Evolutionary conservation across 441 rosid species (phyloP).

Genomic region (Flueggea neowawraea): DNA sequence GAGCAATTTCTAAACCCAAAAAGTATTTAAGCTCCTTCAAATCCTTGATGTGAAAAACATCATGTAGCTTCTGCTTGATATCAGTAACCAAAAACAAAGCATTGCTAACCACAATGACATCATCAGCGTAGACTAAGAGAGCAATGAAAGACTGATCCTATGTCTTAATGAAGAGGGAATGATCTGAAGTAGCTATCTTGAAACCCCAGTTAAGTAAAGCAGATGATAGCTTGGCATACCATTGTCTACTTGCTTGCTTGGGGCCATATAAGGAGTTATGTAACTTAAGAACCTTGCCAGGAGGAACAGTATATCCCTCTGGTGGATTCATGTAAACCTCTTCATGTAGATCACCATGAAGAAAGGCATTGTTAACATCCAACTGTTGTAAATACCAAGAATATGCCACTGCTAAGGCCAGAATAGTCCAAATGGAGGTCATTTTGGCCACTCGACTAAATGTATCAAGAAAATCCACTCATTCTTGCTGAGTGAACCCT

Average conservation of each 20-base stretch:
- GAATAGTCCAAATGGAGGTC: not conserved
- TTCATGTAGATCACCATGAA: constrained; percentile 5
- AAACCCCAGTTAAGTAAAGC: not conserved
- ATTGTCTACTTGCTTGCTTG: not conserved
- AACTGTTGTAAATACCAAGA: constrained; percentile 8
- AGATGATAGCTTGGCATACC: not conserved
- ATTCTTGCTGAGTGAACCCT: constrained; percentile 2
- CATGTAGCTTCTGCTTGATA: not conserved
- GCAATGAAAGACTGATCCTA: not conserved
- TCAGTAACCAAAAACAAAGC: not conserved
- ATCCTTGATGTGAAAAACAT: not conserved
- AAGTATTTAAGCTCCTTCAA: not conserved
- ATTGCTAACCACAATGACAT: not conserved
- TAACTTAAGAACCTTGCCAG: not conserved
- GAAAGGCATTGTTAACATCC: no score
- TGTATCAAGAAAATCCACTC: constrained; percentile 4
- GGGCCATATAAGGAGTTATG: constrained; percentile 1
- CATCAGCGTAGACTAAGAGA: constrained; percentile 7
- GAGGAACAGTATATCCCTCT: not conserved
- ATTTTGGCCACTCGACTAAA: constrained; percentile 6
- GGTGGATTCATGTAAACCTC: constrained; percentile 9
- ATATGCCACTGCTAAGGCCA: no score
- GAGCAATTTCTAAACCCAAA: no score
- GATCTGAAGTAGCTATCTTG: not conserved
- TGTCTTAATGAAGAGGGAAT: not conserved